Percentiles rank a stretch among this genome's conserved stretches.
Conservation (phyloP, 768 basidiomycete species). For the Pisolithus microcarpus region DNA sequence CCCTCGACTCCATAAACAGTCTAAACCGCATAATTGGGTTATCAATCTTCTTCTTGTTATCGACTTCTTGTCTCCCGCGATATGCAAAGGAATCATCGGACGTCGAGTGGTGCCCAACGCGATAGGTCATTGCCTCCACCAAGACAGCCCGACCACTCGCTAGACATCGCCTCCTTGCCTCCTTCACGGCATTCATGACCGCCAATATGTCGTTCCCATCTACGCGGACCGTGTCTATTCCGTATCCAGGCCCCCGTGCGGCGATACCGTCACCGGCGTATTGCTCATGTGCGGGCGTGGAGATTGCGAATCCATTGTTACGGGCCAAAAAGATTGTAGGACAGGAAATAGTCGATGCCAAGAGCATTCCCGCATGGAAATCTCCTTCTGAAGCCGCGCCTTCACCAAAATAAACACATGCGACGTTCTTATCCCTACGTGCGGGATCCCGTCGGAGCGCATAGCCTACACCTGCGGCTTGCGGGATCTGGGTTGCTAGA, state of each 20-base stretch:
- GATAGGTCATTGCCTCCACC: constrained; percentile 87
- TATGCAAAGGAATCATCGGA: constrained; percentile 97
- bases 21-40: constrained; percentile 83
- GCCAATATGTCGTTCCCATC: constrained; percentile 92
- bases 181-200: constrained; percentile 65
- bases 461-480: constrained; percentile 89
- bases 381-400: constrained; percentile 93
- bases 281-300: constrained; percentile 84
- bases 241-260: constrained; percentile 82
- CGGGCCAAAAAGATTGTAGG: constrained; percentile 70
- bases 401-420: constrained; percentile 89
- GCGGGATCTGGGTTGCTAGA: constrained; percentile 89
- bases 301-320: constrained; percentile 93
- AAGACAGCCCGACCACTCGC: constrained; percentile 77
- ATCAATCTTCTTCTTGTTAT: constrained; percentile 85
- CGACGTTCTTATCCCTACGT: constrained; percentile 64
- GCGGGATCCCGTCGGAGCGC: constrained; percentile 74
- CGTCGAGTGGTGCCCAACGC: constrained; percentile 91
- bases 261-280: constrained; percentile 92
- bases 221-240: constrained; percentile 84
- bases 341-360: constrained; percentile 69
- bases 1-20: constrained; percentile 72
- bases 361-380: constrained; percentile 85
- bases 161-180: constrained; percentile 63
- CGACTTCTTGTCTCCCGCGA: constrained; percentile 81